Evolutionary conservation across 257 asterid genomes (phyloP).

Genomic region (Hygrophila difformis): DNA sequence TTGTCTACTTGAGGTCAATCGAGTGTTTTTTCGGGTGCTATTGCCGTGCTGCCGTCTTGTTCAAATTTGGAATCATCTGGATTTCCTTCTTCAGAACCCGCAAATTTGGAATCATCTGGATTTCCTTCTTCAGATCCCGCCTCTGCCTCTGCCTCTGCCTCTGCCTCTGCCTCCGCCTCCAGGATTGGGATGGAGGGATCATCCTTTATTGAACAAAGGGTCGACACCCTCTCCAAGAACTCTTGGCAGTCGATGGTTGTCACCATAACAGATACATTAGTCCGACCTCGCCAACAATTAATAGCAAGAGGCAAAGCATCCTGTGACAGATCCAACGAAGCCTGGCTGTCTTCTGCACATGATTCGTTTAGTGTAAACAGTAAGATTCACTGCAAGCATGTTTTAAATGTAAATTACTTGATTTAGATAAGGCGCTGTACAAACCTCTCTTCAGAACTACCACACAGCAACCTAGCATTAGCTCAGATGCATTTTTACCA

Average conservation of each 20-base stretch:
- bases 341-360: constrained; percentile 23
- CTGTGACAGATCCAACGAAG: constrained; percentile 27
- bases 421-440: constrained; percentile 5
- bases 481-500: constrained; percentile 54
- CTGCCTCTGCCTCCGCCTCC: constrained; percentile 19
- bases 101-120: constrained; percentile 14
- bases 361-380: no score
- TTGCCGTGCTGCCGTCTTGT: constrained; percentile 13
- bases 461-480: constrained; percentile 77
- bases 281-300: constrained; percentile 92
- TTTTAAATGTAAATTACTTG: no score
- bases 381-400: no score
- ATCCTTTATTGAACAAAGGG: constrained; percentile 23
- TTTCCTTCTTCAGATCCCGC: not conserved
- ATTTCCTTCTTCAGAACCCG: not conserved
- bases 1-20: no score
- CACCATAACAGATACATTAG: constrained; percentile 70
- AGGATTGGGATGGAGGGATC: constrained; percentile 15
- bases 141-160: no score
- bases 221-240: constrained; percentile 54
- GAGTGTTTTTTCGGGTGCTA: constrained; percentile 11
- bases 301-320: constrained; percentile 58
- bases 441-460: constrained; percentile 66
- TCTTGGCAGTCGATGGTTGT: constrained; percentile 73
- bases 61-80: constrained; percentile 15